Conservation (phyloP, 2,329 filamentous ascomycete species). For the Paraphaeosphaeria minitans region DNA sequence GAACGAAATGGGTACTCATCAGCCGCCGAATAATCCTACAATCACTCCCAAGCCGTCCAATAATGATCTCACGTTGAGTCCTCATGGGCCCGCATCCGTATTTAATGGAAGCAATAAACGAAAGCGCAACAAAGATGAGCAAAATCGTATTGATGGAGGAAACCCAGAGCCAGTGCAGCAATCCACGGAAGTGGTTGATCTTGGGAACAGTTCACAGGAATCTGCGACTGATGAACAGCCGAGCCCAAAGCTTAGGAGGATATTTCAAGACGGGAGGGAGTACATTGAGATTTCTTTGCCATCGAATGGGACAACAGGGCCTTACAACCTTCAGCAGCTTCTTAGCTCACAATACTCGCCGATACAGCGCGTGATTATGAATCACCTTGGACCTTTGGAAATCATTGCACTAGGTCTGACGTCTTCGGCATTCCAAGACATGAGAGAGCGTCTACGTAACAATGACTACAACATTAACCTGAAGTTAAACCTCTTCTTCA, state of each 20-base stretch:
- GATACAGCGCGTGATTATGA: background rate
- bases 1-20: too few relatives aligned
- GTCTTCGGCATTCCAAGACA: background rate
- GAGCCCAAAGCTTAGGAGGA: background rate
- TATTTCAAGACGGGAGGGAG: background rate
- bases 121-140: background rate
- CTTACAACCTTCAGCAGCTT: background rate
- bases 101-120: background rate
- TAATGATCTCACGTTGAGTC: too few relatives aligned
- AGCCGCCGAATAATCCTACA: background rate
- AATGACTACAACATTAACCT: conserved; percentile 3
- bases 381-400: background rate
- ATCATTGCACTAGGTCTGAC: background rate
- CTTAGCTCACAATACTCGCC: background rate
- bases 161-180: background rate
- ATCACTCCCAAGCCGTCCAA: background rate
- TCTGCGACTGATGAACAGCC: background rate
- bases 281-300: background rate
- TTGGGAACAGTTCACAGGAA: background rate
- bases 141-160: background rate
- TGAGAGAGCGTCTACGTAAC: background rate
- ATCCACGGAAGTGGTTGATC: background rate
- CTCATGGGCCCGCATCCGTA: too few relatives aligned
- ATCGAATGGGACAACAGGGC: background rate
- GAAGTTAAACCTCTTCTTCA: conserved; percentile 1